Evolutionary conservation across 768 basidiomycete genomes (phyloP).

Genomic region (Trametes punicea): DNA sequence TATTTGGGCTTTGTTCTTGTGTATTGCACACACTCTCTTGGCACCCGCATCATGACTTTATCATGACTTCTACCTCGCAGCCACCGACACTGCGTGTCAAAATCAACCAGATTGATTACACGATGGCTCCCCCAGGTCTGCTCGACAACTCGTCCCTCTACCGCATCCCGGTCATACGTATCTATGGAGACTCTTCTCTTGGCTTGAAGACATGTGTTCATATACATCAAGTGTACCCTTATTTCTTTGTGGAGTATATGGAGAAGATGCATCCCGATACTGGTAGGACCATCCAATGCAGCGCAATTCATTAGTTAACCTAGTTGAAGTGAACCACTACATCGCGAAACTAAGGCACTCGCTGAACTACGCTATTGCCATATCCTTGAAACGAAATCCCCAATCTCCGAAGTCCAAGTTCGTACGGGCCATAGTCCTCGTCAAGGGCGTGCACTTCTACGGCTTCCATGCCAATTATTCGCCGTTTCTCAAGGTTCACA

Average conservation of each 20-base stretch:
- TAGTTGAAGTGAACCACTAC: conserved; percentile 62
- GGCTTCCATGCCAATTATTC: conserved; percentile 84
- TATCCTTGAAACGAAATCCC: conserved; percentile 76
- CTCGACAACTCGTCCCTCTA: conserved; percentile 62
- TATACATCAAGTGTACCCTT: conserved; percentile 92
- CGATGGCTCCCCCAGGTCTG: conserved; percentile 50
- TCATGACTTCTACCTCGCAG: conserved; percentile 5
- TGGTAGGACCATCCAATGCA: conserved; percentile 47
- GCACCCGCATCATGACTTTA: background rate
- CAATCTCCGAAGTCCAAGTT: conserved; percentile 53
- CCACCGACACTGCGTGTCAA: conserved; percentile 36
- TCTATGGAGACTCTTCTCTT: conserved; percentile 78
- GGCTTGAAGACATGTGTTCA: conserved; percentile 83
- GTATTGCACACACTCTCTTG: background rate
- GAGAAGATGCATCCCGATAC: conserved; percentile 59
- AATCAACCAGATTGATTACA: conserved; percentile 63
- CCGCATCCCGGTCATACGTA: conserved; percentile 75
- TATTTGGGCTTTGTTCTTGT: conserved; percentile 2
- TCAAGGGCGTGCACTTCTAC: conserved; percentile 96
- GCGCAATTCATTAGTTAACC: background rate
- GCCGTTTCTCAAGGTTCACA: conserved; percentile 85
- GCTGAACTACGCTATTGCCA: conserved; percentile 81
- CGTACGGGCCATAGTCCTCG: conserved; percentile 74
- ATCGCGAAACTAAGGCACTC: conserved; percentile 66
- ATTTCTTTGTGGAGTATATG: conserved; percentile 84